A percentile compares a stretch with the other conserved stretches of the same genome.
Conservation (phyloP, 768 basidiomycete species). For the Macrolepiota dolichaula region DNA sequence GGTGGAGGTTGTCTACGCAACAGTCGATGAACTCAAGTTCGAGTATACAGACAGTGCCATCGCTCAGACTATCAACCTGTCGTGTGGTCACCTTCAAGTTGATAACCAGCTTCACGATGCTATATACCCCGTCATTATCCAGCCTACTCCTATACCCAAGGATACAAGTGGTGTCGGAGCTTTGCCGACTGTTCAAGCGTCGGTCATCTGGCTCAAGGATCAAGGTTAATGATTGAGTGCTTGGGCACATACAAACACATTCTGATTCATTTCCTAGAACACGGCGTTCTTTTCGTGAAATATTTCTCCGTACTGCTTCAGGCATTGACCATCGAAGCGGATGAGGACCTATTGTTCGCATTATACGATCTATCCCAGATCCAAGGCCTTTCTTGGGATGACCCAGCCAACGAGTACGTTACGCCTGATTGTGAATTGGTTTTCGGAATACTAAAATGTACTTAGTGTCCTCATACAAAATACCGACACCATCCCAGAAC, state of each 20-base stretch:
- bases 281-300: constrained; percentile 97
- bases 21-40: constrained; percentile 73
- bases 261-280: constrained; percentile 49
- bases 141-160: constrained; percentile 85
- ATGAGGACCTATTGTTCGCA: constrained; percentile 94
- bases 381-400: constrained; percentile 88
- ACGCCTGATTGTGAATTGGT: background rate
- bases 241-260: background rate
- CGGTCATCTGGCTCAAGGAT: constrained; percentile 89
- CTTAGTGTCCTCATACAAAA: constrained; percentile 65
- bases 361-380: constrained; percentile 90
- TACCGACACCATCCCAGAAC: constrained; percentile 66
- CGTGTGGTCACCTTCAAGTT: constrained; percentile 85
- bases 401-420: constrained; percentile 69
- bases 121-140: constrained; percentile 89
- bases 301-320: constrained; percentile 94
- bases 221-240: constrained; percentile 52
- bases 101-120: constrained; percentile 99
- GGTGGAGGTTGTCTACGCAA: constrained; percentile 87
- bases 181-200: constrained; percentile 85
- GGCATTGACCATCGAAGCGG: constrained; percentile 92
- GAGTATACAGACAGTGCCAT: constrained; percentile 79
- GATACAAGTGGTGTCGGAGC: constrained; percentile 74
- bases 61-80: constrained; percentile 76
- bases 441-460: constrained; percentile 1